Evolutionary conservation across 176 grass and related monocot genomes (phyloP), one percentile per base, ranked within the genome.

Genomic region (Zizania latifolia): DNA sequence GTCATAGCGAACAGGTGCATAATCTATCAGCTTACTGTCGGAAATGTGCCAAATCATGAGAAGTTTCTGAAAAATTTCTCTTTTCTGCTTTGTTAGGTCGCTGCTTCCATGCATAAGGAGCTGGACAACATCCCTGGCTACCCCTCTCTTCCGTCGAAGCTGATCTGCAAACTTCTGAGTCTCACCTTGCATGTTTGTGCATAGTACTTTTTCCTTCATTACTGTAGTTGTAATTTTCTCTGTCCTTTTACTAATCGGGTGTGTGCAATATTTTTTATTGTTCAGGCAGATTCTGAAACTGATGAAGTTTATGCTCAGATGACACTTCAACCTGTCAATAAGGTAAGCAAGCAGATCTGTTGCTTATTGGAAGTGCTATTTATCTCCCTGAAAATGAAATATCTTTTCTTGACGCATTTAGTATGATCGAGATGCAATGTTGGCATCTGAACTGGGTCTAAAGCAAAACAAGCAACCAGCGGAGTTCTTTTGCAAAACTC

Each of bases 241-340:
- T 51, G 53, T 5, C 7, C 10, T n/a, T 76, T 68, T 64, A 0
- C 41, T 68, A 56, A 80, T 58, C 58, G 41, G 36, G n/a, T n/a
- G 45, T 0, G 24, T 16, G 12, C 10, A 68, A 78, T 67, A 2
- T 68, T 66, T 80, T 28, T 72, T 22, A 0, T 72, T 78, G 55
- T 75, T 28, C 82, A 99, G 96, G 96, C 92, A 78, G 96, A 99
- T 81, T 78, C 87, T 40, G 96, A 99, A 91, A 99, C 92, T 0
- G 96, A 95, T 77, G 96, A 99, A 65, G 96, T 95, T 88, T 99
- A 99, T 84, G 89, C 96, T 65, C 92, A 99, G 65, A 99, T 99
- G 96, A 92, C 87, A 21, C 96, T 99, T 92, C 92, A 99, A 40
- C 96, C 96, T 62, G 96, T 99, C 36, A 99, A 84, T 68, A 95